Evolutionary conservation across 352 stramenopile species (phyloP).

Genomic region (Globisporangium cederbergense): DNA sequence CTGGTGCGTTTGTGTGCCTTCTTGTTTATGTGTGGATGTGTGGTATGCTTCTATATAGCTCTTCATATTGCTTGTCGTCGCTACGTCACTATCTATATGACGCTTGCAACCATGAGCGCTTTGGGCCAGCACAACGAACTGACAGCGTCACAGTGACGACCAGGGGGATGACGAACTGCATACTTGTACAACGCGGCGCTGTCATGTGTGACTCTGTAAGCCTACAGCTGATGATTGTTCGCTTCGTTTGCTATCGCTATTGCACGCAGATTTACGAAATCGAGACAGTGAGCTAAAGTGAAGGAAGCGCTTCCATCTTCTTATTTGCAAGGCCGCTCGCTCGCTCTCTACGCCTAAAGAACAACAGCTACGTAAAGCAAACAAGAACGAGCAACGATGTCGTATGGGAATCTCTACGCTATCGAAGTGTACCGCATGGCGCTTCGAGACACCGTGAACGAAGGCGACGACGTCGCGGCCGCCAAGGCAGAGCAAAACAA

Average conservation of each 20-base stretch:
- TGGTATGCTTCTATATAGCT: too few relatives aligned
- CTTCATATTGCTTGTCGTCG: too few relatives aligned
- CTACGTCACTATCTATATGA: too few relatives aligned
- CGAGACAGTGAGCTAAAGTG: constrained; percentile 8
- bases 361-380: neutral
- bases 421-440: constrained; percentile 73
- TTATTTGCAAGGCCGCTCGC: neutral
- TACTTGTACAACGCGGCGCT: too few relatives aligned
- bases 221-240: neutral
- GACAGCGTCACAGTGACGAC: too few relatives aligned
- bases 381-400: constrained; percentile 11
- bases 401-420: constrained; percentile 17
- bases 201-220: too few relatives aligned
- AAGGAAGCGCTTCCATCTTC: neutral
- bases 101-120: too few relatives aligned
- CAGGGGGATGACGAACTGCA: too few relatives aligned
- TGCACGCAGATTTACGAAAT: neutral
- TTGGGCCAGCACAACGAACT: too few relatives aligned
- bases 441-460: constrained; percentile 64
- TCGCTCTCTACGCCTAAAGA: neutral
- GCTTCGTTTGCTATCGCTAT: neutral
- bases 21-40: too few relatives aligned
- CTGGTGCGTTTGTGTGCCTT: too few relatives aligned
- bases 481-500: constrained; percentile 1
- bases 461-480: constrained; percentile 33